Conservation (phyloP, 2,329 filamentous ascomycete genomes). For the Cercospora nicotianae region DNA sequence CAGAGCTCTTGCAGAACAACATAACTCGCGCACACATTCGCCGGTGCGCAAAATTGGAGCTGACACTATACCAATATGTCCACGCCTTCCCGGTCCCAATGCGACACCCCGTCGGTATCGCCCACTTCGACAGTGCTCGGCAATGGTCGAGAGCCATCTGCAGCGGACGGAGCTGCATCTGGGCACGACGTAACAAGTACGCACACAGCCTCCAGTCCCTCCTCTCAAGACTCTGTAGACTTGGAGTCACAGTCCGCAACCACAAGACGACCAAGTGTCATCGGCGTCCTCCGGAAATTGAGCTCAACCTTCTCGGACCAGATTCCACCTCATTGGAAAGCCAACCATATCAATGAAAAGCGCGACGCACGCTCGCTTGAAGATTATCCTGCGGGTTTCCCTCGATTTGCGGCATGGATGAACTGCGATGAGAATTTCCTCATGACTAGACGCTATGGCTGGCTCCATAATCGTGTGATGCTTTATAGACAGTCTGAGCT, state of each 20-base stretch:
- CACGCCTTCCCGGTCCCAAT: not conserved
- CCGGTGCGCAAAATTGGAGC: not conserved
- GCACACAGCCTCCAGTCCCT: not conserved
- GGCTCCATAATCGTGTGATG: conserved; percentile 43
- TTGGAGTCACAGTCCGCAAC: not conserved
- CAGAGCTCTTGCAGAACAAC: too few relatives aligned
- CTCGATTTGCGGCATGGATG: conserved; percentile 43
- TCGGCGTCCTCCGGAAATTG: not conserved
- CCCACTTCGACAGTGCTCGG: not conserved
- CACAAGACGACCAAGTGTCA: not conserved
- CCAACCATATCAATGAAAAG: conserved; percentile 6
- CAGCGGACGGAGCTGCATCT: not conserved
- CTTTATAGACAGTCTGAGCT: conserved; percentile 44
- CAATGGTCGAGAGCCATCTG: not conserved
- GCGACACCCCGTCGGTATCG: not conserved
- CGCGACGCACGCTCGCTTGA: conserved; percentile 34
- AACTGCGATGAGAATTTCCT: conserved; percentile 43
- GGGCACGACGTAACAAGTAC: not conserved
- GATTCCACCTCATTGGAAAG: conserved; percentile 16
- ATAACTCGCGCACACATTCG: too few relatives aligned
- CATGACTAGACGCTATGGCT: conserved; percentile 42
- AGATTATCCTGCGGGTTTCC: conserved; percentile 42
- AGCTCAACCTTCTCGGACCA: not conserved
- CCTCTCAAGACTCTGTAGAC: not conserved
- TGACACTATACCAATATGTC: not conserved